These are phyloP conservation scores for Penicillium subrubescens DNA, from an alignment of 495 filamentous ascomycete genomes.

Conservation along the genomic window DNA sequence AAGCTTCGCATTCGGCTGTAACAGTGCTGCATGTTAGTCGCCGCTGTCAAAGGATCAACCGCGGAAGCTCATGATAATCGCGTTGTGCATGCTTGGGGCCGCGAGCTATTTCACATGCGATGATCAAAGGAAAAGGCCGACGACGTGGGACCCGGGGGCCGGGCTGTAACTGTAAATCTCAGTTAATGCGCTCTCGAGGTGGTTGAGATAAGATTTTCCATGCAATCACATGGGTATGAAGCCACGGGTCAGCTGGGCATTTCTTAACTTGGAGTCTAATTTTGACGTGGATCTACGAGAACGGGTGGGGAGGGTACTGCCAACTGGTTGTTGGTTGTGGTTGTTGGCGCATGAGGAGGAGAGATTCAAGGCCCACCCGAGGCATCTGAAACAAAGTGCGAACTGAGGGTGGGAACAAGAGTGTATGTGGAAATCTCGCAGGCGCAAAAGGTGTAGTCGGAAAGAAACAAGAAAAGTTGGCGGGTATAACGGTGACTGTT, in stretches of 20 bases:
- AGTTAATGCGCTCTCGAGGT: constrained; percentile 1
- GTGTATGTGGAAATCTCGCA: not conserved
- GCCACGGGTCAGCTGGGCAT: constrained; percentile 12
- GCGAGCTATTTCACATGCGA: constrained; percentile 21
- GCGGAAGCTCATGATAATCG: constrained; percentile 19
- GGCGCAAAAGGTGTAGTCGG: not conserved
- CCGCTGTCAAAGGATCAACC: constrained; percentile 1
- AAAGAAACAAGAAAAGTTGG: not conserved
- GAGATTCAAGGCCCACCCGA: not conserved
- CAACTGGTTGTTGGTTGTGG: not conserved
- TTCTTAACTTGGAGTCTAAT: constrained; percentile 12
- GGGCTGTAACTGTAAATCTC: not conserved
- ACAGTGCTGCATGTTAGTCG: not conserved
- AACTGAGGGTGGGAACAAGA: not conserved
- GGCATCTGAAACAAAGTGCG: not conserved
- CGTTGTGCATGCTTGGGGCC: not conserved
- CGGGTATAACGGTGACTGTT: not conserved
- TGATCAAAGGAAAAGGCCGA: not conserved
- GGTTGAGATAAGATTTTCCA: constrained; percentile 20
- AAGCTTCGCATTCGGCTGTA: constrained; percentile 10
- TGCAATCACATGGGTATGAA: constrained; percentile 16
- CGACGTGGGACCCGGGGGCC: not conserved
- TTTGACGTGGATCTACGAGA: constrained; percentile 12
- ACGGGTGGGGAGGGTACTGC: not conserved
- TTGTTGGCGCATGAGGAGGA: not conserved